Conservation (phyloP, 1,284 basidiomycete genomes). For the Ustilago hordei region DNA sequence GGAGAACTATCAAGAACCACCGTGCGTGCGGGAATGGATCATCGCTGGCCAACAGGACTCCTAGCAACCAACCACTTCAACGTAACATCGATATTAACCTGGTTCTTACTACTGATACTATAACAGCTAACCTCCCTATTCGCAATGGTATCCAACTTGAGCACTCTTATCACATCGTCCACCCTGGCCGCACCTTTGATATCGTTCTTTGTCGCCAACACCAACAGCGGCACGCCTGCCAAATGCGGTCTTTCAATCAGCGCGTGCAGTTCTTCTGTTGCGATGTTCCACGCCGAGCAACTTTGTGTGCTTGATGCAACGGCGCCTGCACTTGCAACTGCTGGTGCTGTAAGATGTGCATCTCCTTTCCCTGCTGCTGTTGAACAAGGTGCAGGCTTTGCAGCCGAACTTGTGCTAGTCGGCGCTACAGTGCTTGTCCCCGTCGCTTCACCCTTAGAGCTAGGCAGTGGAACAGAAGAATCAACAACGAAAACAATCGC, state of each 20-base stretch:
- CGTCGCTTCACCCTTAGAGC: conserved; percentile 15
- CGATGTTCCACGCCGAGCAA: conserved; percentile 72
- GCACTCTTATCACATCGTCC: conserved; percentile 84
- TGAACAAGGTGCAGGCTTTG: conserved; percentile 12
- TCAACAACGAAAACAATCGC: conserved; percentile 83
- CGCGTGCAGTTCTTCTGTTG: conserved; percentile 89
- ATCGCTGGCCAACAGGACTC: conserved; percentile 54
- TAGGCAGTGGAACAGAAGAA: conserved; percentile 37
- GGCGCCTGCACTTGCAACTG: neutral
- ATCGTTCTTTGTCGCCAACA: conserved; percentile 98
- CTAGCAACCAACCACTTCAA: conserved; percentile 72
- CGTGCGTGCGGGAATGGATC: neutral
- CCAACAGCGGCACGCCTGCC: conserved; percentile 84
- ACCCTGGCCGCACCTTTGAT: conserved; percentile 82
- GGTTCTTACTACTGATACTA: conserved; percentile 84
- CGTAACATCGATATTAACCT: conserved; percentile 82
- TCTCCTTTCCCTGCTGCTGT: conserved; percentile 14
- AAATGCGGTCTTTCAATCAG: conserved; percentile 81
- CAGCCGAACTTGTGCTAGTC: conserved; percentile 1
- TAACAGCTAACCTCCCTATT: conserved; percentile 72
- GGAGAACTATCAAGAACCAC: no score
- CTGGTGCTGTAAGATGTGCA: conserved; percentile 1
- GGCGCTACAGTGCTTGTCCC: conserved; percentile 1
- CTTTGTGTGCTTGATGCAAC: conserved; percentile 15
- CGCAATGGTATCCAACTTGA: conserved; percentile 77